Evolutionary conservation across 805 yeast species (phyloP), one percentile per base, ranked within the genome.

Genomic region (Yamadazyma laniorum): DNA sequence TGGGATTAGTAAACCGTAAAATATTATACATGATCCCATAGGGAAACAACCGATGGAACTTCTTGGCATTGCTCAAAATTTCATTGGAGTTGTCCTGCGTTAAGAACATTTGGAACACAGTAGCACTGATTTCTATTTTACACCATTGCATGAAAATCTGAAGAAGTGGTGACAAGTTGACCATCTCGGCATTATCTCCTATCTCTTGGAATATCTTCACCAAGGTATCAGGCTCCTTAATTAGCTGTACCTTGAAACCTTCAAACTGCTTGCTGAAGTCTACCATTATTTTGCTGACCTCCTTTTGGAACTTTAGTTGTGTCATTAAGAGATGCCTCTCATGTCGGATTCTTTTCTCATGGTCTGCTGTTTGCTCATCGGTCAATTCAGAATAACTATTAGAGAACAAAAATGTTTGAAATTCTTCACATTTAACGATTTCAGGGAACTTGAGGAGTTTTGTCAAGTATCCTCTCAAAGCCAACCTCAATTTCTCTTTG

Each of bases 51-150:
- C 72, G 63, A 61, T 91, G 96, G 27, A 93, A 63, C 40, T 82
- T 76, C 46, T 79, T 78, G 22, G 85, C 65, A 53, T 87, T 88
- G 9, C 75, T 71, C 50, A 83, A 80, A 49, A 85, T 67, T 49
- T 87, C 96, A 43, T 80, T 77, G 1, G 95, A 80, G 44, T 79
- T 78, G 56, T 91, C 98, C 37, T 78, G 82, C 1, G 91, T 93
- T 17, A 91, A 66, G 49, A 89, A 83, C 26, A 84, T 50, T 47
- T 86, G 88, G 59, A 86, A 90, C 3, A 91, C 63, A 0, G 95
- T 82, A 0, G 95, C 85, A 0, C 97, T 87, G 6, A 87, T 60
- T 55, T 89, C 91, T 8, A 91, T 75, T 44, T 88, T 79, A 43
- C 83, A 76, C 87, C 96, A 83, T 49, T 85, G 88, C 29, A 87